Percentiles rank a stretch among this genome's conserved stretches.
phyloP scores from a whole-genome alignment of 805 yeast genomes.

The Groenewaldozyma tartarivorans region DNA sequence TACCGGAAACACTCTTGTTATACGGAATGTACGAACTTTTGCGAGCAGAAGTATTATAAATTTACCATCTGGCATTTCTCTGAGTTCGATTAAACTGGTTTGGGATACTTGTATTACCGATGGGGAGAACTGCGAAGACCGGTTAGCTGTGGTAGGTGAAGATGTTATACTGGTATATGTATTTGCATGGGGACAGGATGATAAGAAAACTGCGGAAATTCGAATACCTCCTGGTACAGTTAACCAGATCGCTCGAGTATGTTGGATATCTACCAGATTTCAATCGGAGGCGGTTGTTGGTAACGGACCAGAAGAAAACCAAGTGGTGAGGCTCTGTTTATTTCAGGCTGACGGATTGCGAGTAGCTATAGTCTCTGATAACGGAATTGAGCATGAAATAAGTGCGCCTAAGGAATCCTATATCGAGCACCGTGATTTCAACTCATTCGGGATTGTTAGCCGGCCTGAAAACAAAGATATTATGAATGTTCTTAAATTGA shows the following conservation, averaged over 20 bases:
- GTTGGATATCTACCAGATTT: constrained; percentile 13
- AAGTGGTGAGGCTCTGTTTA: constrained; percentile 12
- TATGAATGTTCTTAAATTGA: constrained; percentile 4
- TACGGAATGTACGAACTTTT: constrained; percentile 10
- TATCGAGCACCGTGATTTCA: not conserved
- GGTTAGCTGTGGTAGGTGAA: constrained; percentile 13
- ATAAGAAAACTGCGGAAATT: constrained; percentile 3
- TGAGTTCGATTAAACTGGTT: constrained; percentile 3
- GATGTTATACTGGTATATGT: constrained; percentile 11
- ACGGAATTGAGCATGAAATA: constrained; percentile 14
- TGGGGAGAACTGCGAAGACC: constrained; percentile 15
- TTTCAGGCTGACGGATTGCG: constrained; percentile 5
- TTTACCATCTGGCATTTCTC: constrained; percentile 11
- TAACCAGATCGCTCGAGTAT: constrained; percentile 4
- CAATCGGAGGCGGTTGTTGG: not conserved
- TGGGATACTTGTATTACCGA: constrained; percentile 12
- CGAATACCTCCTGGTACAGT: constrained; percentile 10
- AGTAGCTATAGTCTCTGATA: constrained; percentile 15
- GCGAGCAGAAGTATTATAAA: constrained; percentile 11
- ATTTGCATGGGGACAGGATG: constrained; percentile 6
- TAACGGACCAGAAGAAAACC: constrained; percentile 3
- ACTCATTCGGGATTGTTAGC: constrained; percentile 6
- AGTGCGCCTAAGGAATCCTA: constrained; percentile 8
- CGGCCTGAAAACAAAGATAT: constrained; percentile 11
- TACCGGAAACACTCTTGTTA: constrained; percentile 12